phyloP scores from a whole-genome alignment of 2,329 filamentous ascomycete species.

The Fusarium tupiense region DNA sequence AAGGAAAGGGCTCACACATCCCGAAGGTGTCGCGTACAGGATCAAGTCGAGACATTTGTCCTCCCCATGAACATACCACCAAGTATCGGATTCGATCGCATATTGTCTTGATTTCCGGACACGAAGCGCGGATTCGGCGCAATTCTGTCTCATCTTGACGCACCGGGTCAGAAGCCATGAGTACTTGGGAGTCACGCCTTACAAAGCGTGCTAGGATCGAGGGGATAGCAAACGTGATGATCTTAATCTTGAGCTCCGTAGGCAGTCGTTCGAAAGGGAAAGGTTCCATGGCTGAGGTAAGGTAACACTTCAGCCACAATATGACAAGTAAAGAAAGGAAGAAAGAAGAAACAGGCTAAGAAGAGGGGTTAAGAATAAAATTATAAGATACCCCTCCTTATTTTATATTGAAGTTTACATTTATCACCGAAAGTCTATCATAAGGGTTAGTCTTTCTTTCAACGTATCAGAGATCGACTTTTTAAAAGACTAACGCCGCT shows the following conservation, averaged over 20 bases:
- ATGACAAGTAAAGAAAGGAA: background rate
- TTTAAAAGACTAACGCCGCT: accelerated
- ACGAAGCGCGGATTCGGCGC: accelerated
- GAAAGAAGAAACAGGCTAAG: too few relatives aligned
- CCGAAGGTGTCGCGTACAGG: background rate
- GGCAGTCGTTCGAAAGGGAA: background rate
- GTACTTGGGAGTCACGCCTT: background rate
- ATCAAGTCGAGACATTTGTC: background rate
- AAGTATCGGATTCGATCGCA: background rate
- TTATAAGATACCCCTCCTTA: accelerated
- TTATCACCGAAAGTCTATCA: background rate
- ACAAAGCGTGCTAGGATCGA: background rate
- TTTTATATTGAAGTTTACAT: background rate
- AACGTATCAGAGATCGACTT: too few relatives aligned
- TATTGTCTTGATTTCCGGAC: background rate
- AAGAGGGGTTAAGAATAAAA: background rate
- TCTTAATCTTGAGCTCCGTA: background rate
- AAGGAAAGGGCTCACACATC: background rate
- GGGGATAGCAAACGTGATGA: background rate
- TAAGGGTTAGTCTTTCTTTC: accelerated
- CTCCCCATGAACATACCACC: accelerated
- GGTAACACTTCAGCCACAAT: accelerated
- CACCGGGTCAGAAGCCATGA: background rate
- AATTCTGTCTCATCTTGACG: background rate
- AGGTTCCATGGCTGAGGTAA: background rate